Base-by-base conservation (phyloP, 305 asterid species). In the Solanum aculeatissimum region DNA sequence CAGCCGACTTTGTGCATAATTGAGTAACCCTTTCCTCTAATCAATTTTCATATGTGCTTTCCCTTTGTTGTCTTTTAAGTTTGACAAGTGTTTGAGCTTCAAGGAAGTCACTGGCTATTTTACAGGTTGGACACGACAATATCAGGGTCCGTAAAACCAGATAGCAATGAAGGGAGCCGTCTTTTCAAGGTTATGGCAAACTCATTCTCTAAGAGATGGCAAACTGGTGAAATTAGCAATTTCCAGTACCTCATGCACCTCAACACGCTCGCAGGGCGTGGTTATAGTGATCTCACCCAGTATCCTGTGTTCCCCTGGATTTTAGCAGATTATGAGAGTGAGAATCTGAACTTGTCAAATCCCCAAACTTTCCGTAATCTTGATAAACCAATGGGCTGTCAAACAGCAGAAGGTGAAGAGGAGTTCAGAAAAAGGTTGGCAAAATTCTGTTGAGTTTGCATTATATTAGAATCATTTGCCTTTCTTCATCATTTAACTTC, bases 221-320 rank as follows among this genome's bases (percentile, higher is more conserved):
- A 97, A 92, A 95, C 93, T 93, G 99, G 99, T 88, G 99, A 97
- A 89, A 97, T 97, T 83, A 95, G 99, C 94, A 97, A 97, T 89
- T 97, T 97, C 87, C 99, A 97, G 92, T 97, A 97, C 87, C 95
- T 97, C 81, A 97, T 97, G 99, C 99, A 97, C 83, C 98, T 97
- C 83, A 97, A 97, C 91, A 97, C 99, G 21, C 93, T 97, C 70
- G 99, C 99, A 51, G 99, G 99, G 54, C 99, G 99, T 80, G 99
- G 99, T 74, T 97, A 97, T 89, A 97, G 99, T 91, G 99, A 97
- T 89, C 96, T 97, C 83, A 97, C 99, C 68, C 99, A 97, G 91
- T 97, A 97, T 90, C 99, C 99, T 58, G 99, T 97, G 89, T 97
- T 94, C 66, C 99, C 99, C 55, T 97, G 99, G 99, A 92, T 95